Evolutionary conservation across 306 rosid genomes (phyloP), one percentile per base, ranked within the genome.

Genomic region (Glycine tomentella): DNA sequence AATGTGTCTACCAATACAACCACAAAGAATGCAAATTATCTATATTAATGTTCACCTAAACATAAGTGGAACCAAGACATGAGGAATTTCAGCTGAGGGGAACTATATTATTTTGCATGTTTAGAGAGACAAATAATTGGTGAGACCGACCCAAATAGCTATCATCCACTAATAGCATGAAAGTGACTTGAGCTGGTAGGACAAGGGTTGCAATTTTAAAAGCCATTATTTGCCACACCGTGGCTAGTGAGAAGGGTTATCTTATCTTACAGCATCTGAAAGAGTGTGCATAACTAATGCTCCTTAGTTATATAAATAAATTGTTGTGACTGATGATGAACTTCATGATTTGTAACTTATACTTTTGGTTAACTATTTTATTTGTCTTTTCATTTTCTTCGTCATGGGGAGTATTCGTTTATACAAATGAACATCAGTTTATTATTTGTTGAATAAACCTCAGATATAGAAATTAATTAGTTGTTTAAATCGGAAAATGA

Each of bases 51-150:
- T 15, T 70, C 68, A 57, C 71, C 33, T 77, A 77, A 80, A 78
- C 81, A 70, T 57, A 0, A 52, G 61, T 74, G 82, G 82, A 73
- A 73, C 62, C 82, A 63, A 69, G 14, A 50, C 45, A 72, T 46
- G 33, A 63, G 75, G 82, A 78, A 77, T 59, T 73, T 77, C 34
- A 51, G 15, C 45, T 9, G 17, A 6, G 66, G 65, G 71, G 69
- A 49, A 33, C 13, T 34, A 4, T 59, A 15, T 38, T 49, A 38
- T 87, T 78, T 49, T 67, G 74, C 20, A 55, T 46, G 49, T 77
- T 84, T 73, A n/a, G 69, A n/a, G 69, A 6, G 58, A 51, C 83
- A 83, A 75, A 80, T 72, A 52, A 72, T 84, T 81, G 76, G 50
- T 63, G 68, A 14, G 38, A 38, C 15, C n/a, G 62, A 15, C 20